Evolutionary conservation across 1,139 yeast species (phyloP).

Genomic region (Yamadazyma triangularis): DNA sequence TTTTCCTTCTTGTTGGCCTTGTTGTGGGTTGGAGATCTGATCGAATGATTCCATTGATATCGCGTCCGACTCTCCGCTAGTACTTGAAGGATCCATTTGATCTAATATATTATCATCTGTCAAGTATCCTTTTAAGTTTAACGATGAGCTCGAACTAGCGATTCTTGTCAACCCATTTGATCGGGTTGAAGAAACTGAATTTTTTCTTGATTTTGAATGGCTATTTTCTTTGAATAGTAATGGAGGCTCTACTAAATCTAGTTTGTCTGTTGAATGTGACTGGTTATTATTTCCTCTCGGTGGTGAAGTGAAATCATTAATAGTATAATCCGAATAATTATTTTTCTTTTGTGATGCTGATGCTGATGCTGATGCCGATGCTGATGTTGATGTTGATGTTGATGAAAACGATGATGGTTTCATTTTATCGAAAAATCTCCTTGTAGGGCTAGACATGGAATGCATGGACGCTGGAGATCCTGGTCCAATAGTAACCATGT

Average conservation of each 20-base stretch:
- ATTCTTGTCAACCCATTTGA: constrained; percentile 31
- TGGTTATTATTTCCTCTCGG: constrained; percentile 15
- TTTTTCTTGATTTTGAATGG: constrained; percentile 16
- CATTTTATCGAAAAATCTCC: constrained; percentile 21
- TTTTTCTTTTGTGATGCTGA: constrained; percentile 4
- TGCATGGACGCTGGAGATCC: constrained; percentile 29
- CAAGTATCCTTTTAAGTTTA: constrained; percentile 42
- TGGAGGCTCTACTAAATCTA: constrained; percentile 34
- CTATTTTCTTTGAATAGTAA: constrained; percentile 23
- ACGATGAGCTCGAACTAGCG: constrained; percentile 39
- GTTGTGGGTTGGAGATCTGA: too few species aligned
- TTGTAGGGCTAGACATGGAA: constrained; percentile 31
- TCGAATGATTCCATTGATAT: too few species aligned
- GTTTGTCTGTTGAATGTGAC: constrained; percentile 10
- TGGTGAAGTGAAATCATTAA: constrained; percentile 23
- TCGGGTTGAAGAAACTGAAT: constrained; percentile 4
- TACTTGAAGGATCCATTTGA: too few species aligned
- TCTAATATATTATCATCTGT: constrained; percentile 27
- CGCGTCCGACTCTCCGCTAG: too few species aligned
- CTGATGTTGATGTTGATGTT: too few species aligned
- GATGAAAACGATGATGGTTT: constrained; percentile 13
- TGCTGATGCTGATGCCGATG: too few species aligned
- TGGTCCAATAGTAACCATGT: constrained; percentile 28
- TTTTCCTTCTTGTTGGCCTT: background rate
- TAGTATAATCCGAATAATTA: constrained; percentile 24